Conservation (phyloP, 106 monocot genomes). For the Dendrobium huoshanense region DNA sequence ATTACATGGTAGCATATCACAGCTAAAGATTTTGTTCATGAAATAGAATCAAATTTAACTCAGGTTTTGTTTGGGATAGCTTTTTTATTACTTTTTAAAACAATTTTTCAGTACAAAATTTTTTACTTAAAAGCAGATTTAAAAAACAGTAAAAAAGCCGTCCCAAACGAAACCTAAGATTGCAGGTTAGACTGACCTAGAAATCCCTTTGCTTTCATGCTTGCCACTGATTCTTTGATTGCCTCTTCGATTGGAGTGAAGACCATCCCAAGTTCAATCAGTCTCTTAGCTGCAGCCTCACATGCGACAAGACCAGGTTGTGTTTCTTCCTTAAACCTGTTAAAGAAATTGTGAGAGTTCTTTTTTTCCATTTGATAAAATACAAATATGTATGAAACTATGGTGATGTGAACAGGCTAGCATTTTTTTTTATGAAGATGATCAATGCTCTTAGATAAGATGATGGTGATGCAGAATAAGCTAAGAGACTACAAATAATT, state of each 20-base stretch:
- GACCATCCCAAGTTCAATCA: slow-evolving; percentile 32
- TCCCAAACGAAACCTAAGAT: neutral
- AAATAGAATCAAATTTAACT: neutral
- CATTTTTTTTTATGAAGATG: too few species aligned
- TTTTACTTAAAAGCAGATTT: too few species aligned
- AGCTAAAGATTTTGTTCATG: too few species aligned
- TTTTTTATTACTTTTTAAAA: too few species aligned
- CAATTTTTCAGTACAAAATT: too few species aligned
- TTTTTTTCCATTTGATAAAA: neutral
- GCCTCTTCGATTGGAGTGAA: slow-evolving; percentile 44
- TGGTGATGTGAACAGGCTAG: too few species aligned
- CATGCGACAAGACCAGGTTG: slow-evolving; percentile 47
- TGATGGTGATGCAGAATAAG: too few species aligned
- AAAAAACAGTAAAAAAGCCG: too few species aligned
- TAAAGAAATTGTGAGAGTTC: neutral
- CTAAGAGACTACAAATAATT: too few species aligned
- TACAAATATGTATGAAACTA: too few species aligned
- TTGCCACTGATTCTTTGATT: slow-evolving; percentile 32
- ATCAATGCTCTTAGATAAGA: too few species aligned
- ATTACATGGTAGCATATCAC: too few species aligned
- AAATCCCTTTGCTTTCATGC: slow-evolving; percentile 36
- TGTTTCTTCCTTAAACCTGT: slow-evolving; percentile 49
- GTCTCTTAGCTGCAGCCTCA: slow-evolving; percentile 40
- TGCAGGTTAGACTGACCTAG: slow-evolving; percentile 10
- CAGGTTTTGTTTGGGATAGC: neutral